phyloP scores from a whole-genome alignment of 768 basidiomycete genomes.

The Clathrus columnatus region DNA sequence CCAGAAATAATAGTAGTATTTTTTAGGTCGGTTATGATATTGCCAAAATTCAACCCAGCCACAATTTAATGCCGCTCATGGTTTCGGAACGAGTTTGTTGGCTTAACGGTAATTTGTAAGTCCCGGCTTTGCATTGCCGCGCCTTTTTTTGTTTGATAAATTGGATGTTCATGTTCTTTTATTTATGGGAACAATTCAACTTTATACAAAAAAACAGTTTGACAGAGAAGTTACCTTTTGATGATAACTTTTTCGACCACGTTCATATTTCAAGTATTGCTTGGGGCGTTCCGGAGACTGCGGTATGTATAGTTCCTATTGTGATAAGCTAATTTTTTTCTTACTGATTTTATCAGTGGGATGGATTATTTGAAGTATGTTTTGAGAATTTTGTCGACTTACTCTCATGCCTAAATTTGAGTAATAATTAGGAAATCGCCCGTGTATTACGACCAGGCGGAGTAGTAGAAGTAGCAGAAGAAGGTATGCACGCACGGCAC shows the following conservation, averaged over 20 bases:
- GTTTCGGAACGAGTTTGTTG: conserved; percentile 55
- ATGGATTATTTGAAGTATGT: conserved; percentile 53
- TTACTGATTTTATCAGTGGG: conserved; percentile 41
- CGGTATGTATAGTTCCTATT: too few species aligned
- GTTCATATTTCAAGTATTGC: conserved; percentile 64
- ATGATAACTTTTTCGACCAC: conserved; percentile 76
- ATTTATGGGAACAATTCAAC: background rate
- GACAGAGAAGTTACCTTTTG: conserved; percentile 69
- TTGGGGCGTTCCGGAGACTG: conserved; percentile 53
- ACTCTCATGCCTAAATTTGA: too few species aligned
- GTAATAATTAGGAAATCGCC: conserved; percentile 52
- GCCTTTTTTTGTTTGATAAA: background rate
- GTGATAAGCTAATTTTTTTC: conserved; percentile 3
- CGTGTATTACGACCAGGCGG: conserved; percentile 64
- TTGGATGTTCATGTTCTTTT: conserved; percentile 9
- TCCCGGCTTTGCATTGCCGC: conserved; percentile 3
- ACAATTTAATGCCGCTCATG: conserved; percentile 38
- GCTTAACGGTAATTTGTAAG: conserved; percentile 74
- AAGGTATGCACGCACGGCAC: conserved; percentile 40
- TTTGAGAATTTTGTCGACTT: too few species aligned
- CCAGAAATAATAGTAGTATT: background rate
- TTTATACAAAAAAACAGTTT: conserved; percentile 35
- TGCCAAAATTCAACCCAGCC: conserved; percentile 60
- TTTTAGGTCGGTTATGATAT: conserved; percentile 70
- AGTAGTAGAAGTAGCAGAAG: conserved; percentile 62